Percentiles rank a stretch among this genome's conserved stretches.
Conservation (phyloP, 208 protist genomes). For the Acanthamoeba castellanii region DNA sequence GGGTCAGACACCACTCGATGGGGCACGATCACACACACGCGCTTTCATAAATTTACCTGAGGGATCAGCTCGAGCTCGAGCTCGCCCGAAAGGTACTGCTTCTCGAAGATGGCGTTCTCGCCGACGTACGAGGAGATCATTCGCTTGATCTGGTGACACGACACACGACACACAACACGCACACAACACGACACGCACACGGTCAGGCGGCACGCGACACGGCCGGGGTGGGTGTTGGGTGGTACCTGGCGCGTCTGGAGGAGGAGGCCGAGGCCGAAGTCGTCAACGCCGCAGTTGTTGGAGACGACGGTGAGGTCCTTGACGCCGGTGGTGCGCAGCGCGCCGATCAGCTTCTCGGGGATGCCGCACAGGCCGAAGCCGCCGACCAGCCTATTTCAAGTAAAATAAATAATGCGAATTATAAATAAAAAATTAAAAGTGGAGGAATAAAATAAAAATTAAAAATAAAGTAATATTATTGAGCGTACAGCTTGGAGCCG, state of each 20-base stretch:
- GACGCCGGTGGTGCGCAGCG: conserved; percentile 91
- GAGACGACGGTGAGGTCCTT: conserved; percentile 95
- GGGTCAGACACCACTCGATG: too few species aligned
- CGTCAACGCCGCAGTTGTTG: conserved; percentile 96
- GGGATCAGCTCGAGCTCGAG: conserved; percentile 97
- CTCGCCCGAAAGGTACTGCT: conserved; percentile 95
- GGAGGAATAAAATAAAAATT: not conserved
- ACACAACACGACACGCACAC: not conserved
- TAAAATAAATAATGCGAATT: not conserved
- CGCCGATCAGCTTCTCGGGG: conserved; percentile 94
- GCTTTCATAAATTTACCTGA: conserved; percentile 81
- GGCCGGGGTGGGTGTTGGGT: not conserved
- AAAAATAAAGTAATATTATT: not conserved
- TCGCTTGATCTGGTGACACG: conserved; percentile 84
- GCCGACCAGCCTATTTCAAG: conserved; percentile 73
- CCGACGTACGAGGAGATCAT: conserved; percentile 97
- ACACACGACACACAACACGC: not conserved
- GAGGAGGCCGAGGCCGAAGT: conserved; percentile 96
- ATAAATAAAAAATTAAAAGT: not conserved
- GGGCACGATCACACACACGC: too few species aligned
- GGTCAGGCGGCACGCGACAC: conserved; percentile 53
- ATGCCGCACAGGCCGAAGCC: conserved; percentile 97
- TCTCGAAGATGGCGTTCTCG: conserved; percentile 95
- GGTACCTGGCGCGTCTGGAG: conserved; percentile 92
- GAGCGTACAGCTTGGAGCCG: conserved; percentile 50